Conservation (phyloP, 306 rosid genomes). For the Casuarina cunninghamiana region DNA sequence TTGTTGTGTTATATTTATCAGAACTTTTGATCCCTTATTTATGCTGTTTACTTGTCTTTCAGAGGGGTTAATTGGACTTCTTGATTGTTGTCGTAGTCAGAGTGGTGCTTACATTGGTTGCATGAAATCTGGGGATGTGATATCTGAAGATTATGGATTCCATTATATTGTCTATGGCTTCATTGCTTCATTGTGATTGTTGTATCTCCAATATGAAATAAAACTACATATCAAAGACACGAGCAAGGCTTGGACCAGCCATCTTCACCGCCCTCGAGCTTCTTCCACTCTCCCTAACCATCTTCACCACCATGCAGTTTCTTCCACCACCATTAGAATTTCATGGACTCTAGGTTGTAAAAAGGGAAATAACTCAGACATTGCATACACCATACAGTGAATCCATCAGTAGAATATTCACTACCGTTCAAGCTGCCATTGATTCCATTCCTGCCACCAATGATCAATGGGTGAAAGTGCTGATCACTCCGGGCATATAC, state of each 20-base stretch:
- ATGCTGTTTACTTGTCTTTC: constrained; percentile 33
- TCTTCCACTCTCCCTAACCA: too few species aligned
- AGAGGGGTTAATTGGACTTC: constrained; percentile 92
- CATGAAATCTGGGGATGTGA: constrained; percentile 97
- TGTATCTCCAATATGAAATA: background rate
- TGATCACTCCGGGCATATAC: constrained; percentile 34
- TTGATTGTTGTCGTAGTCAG: constrained; percentile 89
- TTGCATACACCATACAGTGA: constrained; percentile 28
- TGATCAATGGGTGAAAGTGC: constrained; percentile 36
- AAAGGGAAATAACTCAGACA: background rate
- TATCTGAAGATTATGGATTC: constrained; percentile 76
- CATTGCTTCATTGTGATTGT: constrained; percentile 23
- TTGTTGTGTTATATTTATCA: background rate
- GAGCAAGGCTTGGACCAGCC: too few species aligned
- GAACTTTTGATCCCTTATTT: constrained; percentile 26
- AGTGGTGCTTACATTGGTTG: constrained; percentile 89
- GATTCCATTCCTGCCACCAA: constrained; percentile 29
- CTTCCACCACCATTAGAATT: background rate
- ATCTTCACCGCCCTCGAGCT: background rate
- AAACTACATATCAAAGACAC: too few species aligned
- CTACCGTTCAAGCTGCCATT: constrained; percentile 47
- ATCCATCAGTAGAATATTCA: constrained; percentile 20
- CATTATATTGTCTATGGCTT: constrained; percentile 26
- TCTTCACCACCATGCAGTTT: background rate
- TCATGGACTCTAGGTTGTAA: background rate